Evolutionary conservation across 2,329 filamentous ascomycete species (phyloP).

Genomic region (Fusarium sp.): DNA sequence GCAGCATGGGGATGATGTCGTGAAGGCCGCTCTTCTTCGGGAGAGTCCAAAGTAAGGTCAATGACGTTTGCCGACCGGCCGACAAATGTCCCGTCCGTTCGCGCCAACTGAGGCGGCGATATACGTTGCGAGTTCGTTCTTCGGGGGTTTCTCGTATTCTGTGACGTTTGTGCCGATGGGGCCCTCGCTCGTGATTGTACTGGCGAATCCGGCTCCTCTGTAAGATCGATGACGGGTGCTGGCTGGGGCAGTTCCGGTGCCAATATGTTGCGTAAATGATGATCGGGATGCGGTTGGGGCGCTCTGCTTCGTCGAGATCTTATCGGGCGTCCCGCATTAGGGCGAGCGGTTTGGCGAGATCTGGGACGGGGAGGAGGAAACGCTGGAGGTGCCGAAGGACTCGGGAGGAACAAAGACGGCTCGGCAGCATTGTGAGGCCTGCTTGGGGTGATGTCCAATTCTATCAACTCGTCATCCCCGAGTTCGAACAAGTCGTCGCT

Average conservation of each 20-base stretch:
- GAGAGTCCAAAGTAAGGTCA: slow-evolving; percentile 63
- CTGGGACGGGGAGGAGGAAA: slow-evolving; percentile 7
- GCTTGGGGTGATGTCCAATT: slow-evolving; percentile 16
- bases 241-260: slow-evolving; percentile 18
- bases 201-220: slow-evolving; percentile 62
- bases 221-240: slow-evolving; percentile 60
- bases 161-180: slow-evolving; percentile 22
- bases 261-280: slow-evolving; percentile 11
- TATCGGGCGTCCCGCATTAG: background rate
- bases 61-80: slow-evolving; percentile 55
- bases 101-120: slow-evolving; percentile 56
- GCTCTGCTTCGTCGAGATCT: background rate
- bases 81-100: slow-evolving; percentile 59
- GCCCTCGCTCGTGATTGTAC: slow-evolving; percentile 50
- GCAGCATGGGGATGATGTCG: slow-evolving; percentile 31
- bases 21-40: slow-evolving; percentile 47
- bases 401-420: slow-evolving; percentile 34
- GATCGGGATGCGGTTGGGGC: background rate
- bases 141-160: slow-evolving; percentile 51
- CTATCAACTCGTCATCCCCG: slow-evolving; percentile 34
- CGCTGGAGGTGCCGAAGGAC: slow-evolving; percentile 24
- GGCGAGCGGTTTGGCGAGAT: background rate
- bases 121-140: slow-evolving; percentile 55
- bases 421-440: background rate
- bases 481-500: slow-evolving; percentile 39